Conservation (phyloP, 441 rosid species). For the Kokia cookei region DNA sequence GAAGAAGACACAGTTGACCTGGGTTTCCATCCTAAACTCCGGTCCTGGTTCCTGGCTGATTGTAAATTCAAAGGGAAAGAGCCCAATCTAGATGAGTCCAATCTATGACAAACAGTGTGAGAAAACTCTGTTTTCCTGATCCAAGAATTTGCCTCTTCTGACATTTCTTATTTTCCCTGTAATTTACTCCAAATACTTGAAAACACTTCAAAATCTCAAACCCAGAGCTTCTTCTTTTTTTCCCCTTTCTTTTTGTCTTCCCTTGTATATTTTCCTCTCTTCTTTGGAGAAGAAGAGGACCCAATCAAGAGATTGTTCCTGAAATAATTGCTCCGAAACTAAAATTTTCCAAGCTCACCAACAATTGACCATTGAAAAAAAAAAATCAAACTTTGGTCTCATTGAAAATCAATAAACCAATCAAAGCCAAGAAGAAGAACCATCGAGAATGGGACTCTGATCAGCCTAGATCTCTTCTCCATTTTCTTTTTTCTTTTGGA, state of each 20-base stretch:
- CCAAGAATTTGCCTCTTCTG: slow-evolving; percentile 78
- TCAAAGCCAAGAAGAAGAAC: slow-evolving; percentile 23
- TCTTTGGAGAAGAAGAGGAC: slow-evolving; percentile 7
- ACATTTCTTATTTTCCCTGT: slow-evolving; percentile 38
- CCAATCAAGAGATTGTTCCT: slow-evolving; percentile 13
- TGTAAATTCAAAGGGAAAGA: slow-evolving; percentile 38
- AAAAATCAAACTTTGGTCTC: slow-evolving; percentile 13
- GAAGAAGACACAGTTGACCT: slow-evolving; percentile 7
- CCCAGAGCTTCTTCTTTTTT: slow-evolving; percentile 7
- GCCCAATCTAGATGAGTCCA: slow-evolving; percentile 53
- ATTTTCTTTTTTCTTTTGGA: background rate
- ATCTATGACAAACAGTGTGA: slow-evolving; percentile 74
- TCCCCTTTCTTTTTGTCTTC: background rate
- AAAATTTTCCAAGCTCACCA: slow-evolving; percentile 33
- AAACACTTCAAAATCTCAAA: slow-evolving; percentile 26
- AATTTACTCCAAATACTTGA: slow-evolving; percentile 12
- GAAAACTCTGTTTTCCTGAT: slow-evolving; percentile 86
- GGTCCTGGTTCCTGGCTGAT: slow-evolving; percentile 21
- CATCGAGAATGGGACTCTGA: slow-evolving; percentile 13
- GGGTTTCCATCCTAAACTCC: slow-evolving; percentile 24
- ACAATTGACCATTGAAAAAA: slow-evolving; percentile 12
- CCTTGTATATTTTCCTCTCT: slow-evolving; percentile 1
- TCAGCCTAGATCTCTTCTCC: slow-evolving; percentile 27
- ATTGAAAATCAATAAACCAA: slow-evolving; percentile 21
- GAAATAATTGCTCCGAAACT: slow-evolving; percentile 5